phyloP scores from a whole-genome alignment of 768 basidiomycete genomes.

The Xerocomus potaroensis region DNA sequence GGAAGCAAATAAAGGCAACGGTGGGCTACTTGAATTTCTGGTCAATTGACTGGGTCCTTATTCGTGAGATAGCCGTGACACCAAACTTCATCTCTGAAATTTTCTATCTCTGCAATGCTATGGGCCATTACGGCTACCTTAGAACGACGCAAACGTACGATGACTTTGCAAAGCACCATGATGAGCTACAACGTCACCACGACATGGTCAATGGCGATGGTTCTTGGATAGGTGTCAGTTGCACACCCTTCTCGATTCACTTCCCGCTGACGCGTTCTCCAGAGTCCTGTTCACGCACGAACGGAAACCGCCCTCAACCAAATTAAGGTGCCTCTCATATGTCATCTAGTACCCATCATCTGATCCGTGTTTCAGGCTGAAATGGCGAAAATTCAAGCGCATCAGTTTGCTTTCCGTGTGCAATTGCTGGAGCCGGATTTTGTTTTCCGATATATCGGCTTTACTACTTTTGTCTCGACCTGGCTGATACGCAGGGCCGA shows the following conservation, averaged over 20 bases:
- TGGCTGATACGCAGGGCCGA: conserved; percentile 94
- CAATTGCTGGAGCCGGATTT: conserved; percentile 87
- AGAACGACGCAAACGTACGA: conserved; percentile 75
- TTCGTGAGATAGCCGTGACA: conserved; percentile 42
- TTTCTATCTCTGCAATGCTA: conserved; percentile 84
- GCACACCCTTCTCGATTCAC: background rate
- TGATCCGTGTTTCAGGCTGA: conserved; percentile 46
- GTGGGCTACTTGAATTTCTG: conserved; percentile 28
- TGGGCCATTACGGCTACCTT: conserved; percentile 85
- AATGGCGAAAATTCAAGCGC: conserved; percentile 63
- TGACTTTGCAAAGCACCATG: conserved; percentile 67
- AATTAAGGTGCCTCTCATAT: conserved; percentile 52
- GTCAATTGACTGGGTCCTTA: background rate
- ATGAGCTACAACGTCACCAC: conserved; percentile 72
- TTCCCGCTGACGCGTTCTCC: conserved; percentile 1
- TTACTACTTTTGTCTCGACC: conserved; percentile 86
- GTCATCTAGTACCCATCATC: background rate
- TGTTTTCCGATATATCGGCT: conserved; percentile 70
- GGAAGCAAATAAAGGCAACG: conserved; percentile 44
- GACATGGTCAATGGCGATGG: conserved; percentile 72
- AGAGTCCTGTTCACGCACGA: conserved; percentile 73
- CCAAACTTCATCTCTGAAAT: conserved; percentile 95
- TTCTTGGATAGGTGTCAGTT: conserved; percentile 77
- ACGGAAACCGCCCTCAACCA: conserved; percentile 74
- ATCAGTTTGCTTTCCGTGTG: conserved; percentile 76